Percentiles rank a stretch among this genome's conserved stretches.
phyloP scores from a whole-genome alignment of 805 yeast genomes.

The Candida michaelii region DNA sequence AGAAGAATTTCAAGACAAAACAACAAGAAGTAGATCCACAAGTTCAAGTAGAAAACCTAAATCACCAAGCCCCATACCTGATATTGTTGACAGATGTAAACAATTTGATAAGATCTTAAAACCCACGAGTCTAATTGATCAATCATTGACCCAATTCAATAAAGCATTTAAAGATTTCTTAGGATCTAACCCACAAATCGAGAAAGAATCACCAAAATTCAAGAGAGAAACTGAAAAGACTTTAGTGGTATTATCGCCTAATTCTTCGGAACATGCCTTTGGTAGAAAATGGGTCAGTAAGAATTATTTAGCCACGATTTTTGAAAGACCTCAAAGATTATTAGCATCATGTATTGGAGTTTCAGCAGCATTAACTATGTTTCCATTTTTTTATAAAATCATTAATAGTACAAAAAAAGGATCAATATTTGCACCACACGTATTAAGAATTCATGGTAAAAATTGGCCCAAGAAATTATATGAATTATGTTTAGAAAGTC shows the following conservation, averaged over 20 bases:
- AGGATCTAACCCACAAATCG: slow-evolving; percentile 42
- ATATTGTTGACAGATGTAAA: slow-evolving; percentile 1
- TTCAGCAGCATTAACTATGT: slow-evolving; percentile 69
- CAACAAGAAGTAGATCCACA: slow-evolving; percentile 7
- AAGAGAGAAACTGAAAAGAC: slow-evolving; percentile 44
- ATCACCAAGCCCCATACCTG: slow-evolving; percentile 16
- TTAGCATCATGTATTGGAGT: slow-evolving; percentile 78
- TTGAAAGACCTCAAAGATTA: slow-evolving; percentile 79
- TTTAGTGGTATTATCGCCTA: slow-evolving; percentile 64
- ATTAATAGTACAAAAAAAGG: slow-evolving; percentile 48
- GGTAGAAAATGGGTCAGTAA: slow-evolving; percentile 77
- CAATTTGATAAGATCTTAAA: slow-evolving; percentile 29
- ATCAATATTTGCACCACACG: slow-evolving; percentile 57
- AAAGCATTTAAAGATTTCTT: slow-evolving; percentile 45
- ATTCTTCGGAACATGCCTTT: slow-evolving; percentile 68
- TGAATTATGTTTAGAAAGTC: slow-evolving; percentile 60
- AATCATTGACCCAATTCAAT: slow-evolving; percentile 35
- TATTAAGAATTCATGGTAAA: slow-evolving; percentile 67
- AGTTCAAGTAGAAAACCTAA: slow-evolving; percentile 7
- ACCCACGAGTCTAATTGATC: slow-evolving; percentile 38
- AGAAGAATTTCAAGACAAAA: slow-evolving; percentile 10
- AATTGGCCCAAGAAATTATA: slow-evolving; percentile 65
- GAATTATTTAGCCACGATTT: slow-evolving; percentile 63
- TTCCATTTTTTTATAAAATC: slow-evolving; percentile 57
- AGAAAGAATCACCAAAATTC: slow-evolving; percentile 40